These are phyloP conservation scores for Kodamaea neixiangensis DNA, from an alignment of 805 yeast genomes.

Conservation along the genomic window DNA sequence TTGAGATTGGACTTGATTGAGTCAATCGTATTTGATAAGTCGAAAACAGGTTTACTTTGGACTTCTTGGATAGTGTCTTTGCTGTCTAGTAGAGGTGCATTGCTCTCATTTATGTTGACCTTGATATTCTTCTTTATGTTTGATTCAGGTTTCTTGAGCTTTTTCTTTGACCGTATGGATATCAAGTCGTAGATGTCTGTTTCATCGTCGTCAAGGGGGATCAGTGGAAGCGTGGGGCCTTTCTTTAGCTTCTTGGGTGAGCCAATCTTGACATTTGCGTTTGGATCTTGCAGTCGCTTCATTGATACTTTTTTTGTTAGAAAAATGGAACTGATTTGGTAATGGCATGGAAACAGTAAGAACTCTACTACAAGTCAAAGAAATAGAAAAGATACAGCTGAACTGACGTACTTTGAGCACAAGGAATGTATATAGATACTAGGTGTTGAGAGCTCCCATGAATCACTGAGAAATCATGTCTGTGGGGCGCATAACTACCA, in stretches of 20 bases:
- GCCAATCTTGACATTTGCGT: not conserved
- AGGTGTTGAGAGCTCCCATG: no score
- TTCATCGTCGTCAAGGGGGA: conserved; percentile 15
- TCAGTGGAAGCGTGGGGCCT: not conserved
- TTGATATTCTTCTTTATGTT: not conserved
- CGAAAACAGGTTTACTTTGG: not conserved
- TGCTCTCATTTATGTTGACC: no score
- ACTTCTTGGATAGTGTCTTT: not conserved
- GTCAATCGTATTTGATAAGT: not conserved
- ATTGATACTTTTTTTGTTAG: not conserved
- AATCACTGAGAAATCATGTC: no score
- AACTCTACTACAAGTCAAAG: no score
- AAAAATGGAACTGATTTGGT: no score
- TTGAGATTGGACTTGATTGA: not conserved
- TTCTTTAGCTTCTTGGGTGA: not conserved
- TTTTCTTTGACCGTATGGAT: conserved; percentile 8
- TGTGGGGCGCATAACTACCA: no score
- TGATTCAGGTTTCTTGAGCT: conserved; percentile 4
- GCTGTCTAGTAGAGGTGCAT: not conserved
- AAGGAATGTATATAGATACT: no score
- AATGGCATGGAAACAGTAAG: no score
- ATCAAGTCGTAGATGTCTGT: conserved; percentile 17
- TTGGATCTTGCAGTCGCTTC: not conserved
- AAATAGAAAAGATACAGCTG: no score
- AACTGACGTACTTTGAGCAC: no score